These are phyloP conservation scores for Rostrohypoxylon terebratum DNA, from an alignment of 495 filamentous ascomycete species.

Conservation along the genomic window DNA sequence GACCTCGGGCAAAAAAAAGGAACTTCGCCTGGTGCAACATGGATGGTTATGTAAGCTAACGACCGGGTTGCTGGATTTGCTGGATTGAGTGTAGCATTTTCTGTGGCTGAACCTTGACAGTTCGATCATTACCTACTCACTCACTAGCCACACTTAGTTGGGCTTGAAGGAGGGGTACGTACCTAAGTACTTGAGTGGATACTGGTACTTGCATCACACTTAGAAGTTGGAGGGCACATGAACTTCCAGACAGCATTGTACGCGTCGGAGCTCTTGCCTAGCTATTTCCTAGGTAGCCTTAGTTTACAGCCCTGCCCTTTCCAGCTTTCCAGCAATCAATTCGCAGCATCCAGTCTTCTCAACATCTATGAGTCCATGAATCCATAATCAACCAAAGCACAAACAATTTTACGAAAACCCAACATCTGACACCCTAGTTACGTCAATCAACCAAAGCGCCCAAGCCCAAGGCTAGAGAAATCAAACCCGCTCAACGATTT, in stretches of 20 bases:
- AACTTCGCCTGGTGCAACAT: background rate
- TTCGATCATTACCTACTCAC: too few species aligned
- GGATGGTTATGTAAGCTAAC: background rate
- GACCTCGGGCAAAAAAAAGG: constrained; percentile 10
- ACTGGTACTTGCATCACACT: background rate
- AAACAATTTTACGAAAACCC: constrained; percentile 2
- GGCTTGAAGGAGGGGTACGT: background rate
- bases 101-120: background rate
- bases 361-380: background rate
- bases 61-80: background rate
- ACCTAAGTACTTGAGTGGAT: background rate
- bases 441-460: constrained; percentile 1
- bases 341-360: constrained; percentile 21
- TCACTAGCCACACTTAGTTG: background rate
- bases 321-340: constrained; percentile 25
- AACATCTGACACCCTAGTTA: constrained; percentile 10
- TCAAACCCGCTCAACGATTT: constrained; percentile 8
- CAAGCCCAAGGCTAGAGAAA: background rate
- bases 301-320: constrained; percentile 17
- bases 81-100: too few species aligned
- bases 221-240: background rate
- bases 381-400: background rate
- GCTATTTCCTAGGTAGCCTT: constrained; percentile 28
- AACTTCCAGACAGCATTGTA: constrained; percentile 19
- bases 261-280: constrained; percentile 49